Evolutionary conservation across 2,329 filamentous ascomycete species (phyloP).

Genomic region (Fusarium nurragi): DNA sequence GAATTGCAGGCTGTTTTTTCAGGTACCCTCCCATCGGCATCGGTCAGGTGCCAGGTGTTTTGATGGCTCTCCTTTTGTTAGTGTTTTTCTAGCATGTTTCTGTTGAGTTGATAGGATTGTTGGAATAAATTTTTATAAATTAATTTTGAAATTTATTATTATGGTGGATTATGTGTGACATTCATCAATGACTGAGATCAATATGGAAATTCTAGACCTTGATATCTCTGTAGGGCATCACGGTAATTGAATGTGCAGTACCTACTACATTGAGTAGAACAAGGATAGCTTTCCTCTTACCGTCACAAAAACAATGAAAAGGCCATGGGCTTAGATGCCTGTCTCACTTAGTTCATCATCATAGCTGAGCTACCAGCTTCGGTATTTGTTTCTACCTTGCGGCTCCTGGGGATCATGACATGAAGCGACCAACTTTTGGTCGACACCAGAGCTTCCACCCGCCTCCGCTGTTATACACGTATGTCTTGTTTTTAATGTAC

Average conservation of each 20-base stretch:
- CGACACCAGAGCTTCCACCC: conserved; percentile 7
- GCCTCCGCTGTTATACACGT: conserved; percentile 39
- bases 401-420: conserved; percentile 3
- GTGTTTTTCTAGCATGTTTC: conserved; percentile 45
- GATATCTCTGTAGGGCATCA: no score
- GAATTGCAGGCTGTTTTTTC: conserved; percentile 33
- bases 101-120: conserved; percentile 39
- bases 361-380: conserved; percentile 21
- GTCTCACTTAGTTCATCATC: conserved; percentile 2
- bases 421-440: conserved; percentile 3
- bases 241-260: no score
- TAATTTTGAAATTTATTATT: not conserved
- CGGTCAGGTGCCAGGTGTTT: conserved; percentile 36
- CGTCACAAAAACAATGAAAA: not conserved
- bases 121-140: conserved; percentile 42
- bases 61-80: conserved; percentile 36
- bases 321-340: not conserved
- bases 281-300: not conserved
- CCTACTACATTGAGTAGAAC: no score
- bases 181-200: not conserved
- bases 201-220: no score
- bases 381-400: conserved; percentile 12
- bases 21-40: conserved; percentile 37
- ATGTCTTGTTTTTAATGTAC: conserved; percentile 38
- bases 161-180: not conserved